Conservation (phyloP, 768 basidiomycete species). For the Steccherinum ochraceum region DNA sequence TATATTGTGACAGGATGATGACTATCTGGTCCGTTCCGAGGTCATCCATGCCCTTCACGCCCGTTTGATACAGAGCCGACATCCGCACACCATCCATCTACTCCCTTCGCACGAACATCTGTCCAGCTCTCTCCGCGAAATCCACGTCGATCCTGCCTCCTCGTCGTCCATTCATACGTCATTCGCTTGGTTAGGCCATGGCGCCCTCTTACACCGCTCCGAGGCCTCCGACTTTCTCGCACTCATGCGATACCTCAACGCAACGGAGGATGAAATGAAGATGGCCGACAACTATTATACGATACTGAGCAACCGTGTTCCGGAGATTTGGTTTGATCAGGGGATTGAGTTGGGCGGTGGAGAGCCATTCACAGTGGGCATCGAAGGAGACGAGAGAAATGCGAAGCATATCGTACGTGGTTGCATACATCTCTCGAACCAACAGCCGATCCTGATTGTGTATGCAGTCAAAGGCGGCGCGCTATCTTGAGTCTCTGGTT, state of each 20-base stretch:
- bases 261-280: constrained; percentile 42
- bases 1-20: constrained; percentile 55
- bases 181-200: constrained; percentile 65
- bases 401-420: constrained; percentile 48
- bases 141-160: constrained; percentile 22
- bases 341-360: constrained; percentile 56
- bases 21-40: constrained; percentile 55
- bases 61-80: constrained; percentile 25
- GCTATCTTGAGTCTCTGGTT: constrained; percentile 21
- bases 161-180: constrained; percentile 39
- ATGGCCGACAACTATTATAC: constrained; percentile 73
- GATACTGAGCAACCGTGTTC: constrained; percentile 45
- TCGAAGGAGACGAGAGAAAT: constrained; percentile 53
- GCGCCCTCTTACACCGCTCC: constrained; percentile 43
- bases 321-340: constrained; percentile 61
- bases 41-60: constrained; percentile 45
- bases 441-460: too few species aligned
- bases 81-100: constrained; percentile 37
- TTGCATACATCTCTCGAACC: background rate
- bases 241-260: constrained; percentile 37
- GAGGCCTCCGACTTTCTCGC: constrained; percentile 41
- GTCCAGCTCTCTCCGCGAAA: constrained; percentile 42
- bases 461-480: constrained; percentile 42
- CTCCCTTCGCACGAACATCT: constrained; percentile 59
- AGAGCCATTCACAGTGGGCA: constrained; percentile 54